Evolutionary conservation across 2,329 filamentous ascomycete genomes (phyloP).

Genomic region (Ascochyta rabiei): DNA sequence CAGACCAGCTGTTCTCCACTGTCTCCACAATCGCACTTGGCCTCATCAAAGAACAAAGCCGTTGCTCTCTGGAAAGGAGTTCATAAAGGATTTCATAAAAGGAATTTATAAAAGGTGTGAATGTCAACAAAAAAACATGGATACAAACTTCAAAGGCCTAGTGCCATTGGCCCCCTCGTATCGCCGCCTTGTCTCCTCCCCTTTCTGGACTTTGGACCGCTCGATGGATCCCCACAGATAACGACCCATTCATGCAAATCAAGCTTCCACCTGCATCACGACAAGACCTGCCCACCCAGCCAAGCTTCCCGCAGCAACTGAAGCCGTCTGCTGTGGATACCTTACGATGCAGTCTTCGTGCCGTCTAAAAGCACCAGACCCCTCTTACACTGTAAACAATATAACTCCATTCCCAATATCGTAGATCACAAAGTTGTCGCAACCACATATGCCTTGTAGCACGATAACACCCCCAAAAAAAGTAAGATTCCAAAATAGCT

Average conservation of each 20-base stretch:
- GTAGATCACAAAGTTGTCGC: no score
- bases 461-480: not conserved
- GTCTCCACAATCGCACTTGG: not conserved
- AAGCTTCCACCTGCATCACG: slow-evolving; percentile 7
- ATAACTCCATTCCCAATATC: no score
- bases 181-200: slow-evolving; percentile 12
- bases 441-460: no score
- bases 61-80: no score
- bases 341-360: not conserved
- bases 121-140: not conserved
- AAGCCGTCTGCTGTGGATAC: not conserved
- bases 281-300: not conserved
- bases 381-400: no score
- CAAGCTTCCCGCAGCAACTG: not conserved
- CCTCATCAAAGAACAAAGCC: not conserved
- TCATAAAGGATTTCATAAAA: not conserved
- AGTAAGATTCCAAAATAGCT: not conserved
- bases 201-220: slow-evolving; percentile 4
- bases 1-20: slow-evolving; percentile 13
- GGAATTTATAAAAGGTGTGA: not conserved
- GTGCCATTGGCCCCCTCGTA: not conserved
- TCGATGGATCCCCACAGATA: slow-evolving; percentile 3
- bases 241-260: slow-evolving; percentile 1
- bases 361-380: no score
- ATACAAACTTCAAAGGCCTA: not conserved